Evolutionary conservation across 2,329 filamentous ascomycete species (phyloP).

Genomic region (Claviceps humidiphila): DNA sequence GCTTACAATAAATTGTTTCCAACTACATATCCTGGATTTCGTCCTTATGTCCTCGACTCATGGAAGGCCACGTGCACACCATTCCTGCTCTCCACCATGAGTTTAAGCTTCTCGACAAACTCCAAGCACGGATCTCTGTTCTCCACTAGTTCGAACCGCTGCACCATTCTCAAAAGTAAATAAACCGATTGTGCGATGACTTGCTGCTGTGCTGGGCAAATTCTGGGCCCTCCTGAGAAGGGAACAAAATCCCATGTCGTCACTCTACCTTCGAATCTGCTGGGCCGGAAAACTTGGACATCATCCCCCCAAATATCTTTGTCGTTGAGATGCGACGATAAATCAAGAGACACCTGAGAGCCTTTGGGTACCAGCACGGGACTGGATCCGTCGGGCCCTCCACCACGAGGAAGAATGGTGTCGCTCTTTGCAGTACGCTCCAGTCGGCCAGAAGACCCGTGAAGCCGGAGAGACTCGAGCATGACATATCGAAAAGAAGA

Average conservation of each 20-base stretch:
- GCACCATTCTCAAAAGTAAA: constrained; percentile 3
- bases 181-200: constrained; percentile 4
- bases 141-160: constrained; percentile 1
- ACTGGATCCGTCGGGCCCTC: background rate
- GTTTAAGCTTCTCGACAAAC: constrained; percentile 3
- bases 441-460: constrained; percentile 4
- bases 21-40: background rate
- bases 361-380: constrained; percentile 2
- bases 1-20: no score
- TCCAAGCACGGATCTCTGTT: constrained; percentile 4
- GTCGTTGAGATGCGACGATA: constrained; percentile 3
- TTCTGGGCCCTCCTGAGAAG: constrained; percentile 6
- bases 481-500: constrained; percentile 1
- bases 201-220: constrained; percentile 6
- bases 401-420: constrained; percentile 2
- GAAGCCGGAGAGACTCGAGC: constrained; percentile 3
- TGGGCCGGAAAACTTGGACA: constrained; percentile 1
- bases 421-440: constrained; percentile 3
- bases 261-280: constrained; percentile 4
- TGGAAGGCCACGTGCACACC: constrained; percentile 5
- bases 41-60: background rate
- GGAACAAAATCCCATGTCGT: constrained; percentile 4
- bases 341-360: constrained; percentile 1
- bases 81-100: constrained; percentile 5
- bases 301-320: constrained; percentile 2